Conservation (phyloP, 768 basidiomycete species). For the Thelephora aurantiotincta region DNA sequence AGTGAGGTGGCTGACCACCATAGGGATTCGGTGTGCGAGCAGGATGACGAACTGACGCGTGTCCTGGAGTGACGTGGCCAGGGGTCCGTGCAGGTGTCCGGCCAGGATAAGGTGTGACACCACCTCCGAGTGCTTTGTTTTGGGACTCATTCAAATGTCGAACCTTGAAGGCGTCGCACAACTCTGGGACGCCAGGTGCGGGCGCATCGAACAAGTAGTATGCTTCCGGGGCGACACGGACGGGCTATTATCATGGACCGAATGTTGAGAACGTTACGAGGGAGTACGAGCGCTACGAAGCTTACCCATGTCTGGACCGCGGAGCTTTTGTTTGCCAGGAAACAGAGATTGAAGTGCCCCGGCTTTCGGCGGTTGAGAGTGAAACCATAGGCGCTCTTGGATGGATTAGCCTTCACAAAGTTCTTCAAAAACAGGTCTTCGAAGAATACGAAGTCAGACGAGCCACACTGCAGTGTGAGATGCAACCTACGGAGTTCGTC, state of each 20-base stretch:
- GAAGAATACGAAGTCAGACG: conserved; percentile 1
- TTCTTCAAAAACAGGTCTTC: conserved; percentile 80
- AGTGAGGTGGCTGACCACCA: conserved; percentile 21
- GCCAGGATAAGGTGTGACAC: conserved; percentile 75
- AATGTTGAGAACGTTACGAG: not conserved
- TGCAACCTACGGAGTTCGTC: conserved; percentile 76
- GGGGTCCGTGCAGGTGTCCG: conserved; percentile 62
- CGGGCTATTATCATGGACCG: conserved; percentile 37
- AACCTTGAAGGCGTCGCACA: conserved; percentile 97
- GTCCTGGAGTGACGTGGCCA: conserved; percentile 54
- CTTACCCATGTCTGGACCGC: conserved; percentile 76
- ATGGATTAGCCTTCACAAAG: conserved; percentile 84
- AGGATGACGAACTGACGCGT: conserved; percentile 58
- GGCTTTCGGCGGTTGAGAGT: conserved; percentile 79
- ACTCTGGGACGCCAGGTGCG: conserved; percentile 80
- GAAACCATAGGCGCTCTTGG: conserved; percentile 92
- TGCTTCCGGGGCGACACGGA: conserved; percentile 77
- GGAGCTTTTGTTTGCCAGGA: conserved; percentile 84
- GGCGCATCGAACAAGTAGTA: conserved; percentile 86
- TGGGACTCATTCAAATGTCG: conserved; percentile 69
- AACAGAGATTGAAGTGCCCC: conserved; percentile 88
- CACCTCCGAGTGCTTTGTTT: conserved; percentile 37
- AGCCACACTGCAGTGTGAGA: not conserved
- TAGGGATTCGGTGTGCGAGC: conserved; percentile 77
- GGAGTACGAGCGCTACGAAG: conserved; percentile 21